Conservation (phyloP, 2,329 filamentous ascomycete species). For the Hymenoscyphus occultus region DNA sequence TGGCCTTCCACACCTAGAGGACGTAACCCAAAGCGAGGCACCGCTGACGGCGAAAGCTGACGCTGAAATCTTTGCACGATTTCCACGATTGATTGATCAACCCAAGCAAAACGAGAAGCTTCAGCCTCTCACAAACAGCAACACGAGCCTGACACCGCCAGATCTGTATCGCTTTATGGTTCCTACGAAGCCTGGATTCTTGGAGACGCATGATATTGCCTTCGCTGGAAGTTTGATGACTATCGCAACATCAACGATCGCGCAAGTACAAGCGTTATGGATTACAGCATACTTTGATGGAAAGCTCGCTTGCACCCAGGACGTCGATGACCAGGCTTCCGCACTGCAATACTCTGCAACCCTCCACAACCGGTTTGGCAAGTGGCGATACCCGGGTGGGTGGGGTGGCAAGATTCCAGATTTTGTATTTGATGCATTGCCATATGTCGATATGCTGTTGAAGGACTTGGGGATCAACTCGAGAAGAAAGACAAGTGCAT, state of each 20-base stretch:
- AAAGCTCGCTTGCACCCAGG: constrained; percentile 23
- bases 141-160: not conserved
- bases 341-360: constrained; percentile 54
- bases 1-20: constrained; percentile 49
- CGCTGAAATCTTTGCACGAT: constrained; percentile 50
- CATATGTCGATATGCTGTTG: constrained; percentile 68
- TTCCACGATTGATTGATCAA: constrained; percentile 52
- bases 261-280: constrained; percentile 57
- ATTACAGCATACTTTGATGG: constrained; percentile 61
- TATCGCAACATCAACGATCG: constrained; percentile 42
- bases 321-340: not conserved
- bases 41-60: constrained; percentile 37
- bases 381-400: constrained; percentile 65
- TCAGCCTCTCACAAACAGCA: constrained; percentile 40
- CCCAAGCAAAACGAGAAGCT: constrained; percentile 48
- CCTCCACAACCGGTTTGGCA: constrained; percentile 65
- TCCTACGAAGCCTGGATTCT: constrained; percentile 40
- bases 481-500: constrained; percentile 50
- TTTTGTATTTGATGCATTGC: constrained; percentile 73
- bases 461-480: constrained; percentile 60
- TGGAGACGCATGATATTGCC: constrained; percentile 42
- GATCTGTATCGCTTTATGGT: constrained; percentile 47
- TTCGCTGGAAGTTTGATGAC: constrained; percentile 47
- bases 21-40: not conserved
- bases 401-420: constrained; percentile 62